These are phyloP conservation scores for Fistulifera pelliculosa DNA, from an alignment of 108 stramenopile genomes.

Conservation along the genomic window DNA sequence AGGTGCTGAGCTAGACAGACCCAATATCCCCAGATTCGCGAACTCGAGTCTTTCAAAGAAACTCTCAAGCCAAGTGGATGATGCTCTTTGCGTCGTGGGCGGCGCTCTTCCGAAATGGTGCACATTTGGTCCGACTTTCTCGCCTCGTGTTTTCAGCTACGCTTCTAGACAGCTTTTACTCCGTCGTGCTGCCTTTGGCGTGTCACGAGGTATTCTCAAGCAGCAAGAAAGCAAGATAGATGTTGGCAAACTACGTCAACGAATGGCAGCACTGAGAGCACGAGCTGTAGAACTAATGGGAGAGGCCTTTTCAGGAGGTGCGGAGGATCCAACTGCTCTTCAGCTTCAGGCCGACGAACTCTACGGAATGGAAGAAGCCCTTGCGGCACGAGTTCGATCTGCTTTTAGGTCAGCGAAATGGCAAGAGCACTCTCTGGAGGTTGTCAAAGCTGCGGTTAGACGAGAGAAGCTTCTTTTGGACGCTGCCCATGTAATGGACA, in stretches of 20 bases:
- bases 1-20: not conserved
- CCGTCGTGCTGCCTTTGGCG: constrained; percentile 37
- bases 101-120: constrained; percentile 37
- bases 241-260: constrained; percentile 25
- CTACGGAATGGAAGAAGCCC: constrained; percentile 50
- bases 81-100: constrained; percentile 31
- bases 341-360: constrained; percentile 50
- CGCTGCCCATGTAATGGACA: constrained; percentile 28
- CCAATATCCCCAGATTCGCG: constrained; percentile 11
- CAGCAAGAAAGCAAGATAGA: constrained; percentile 43
- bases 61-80: constrained; percentile 31
- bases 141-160: constrained; percentile 40
- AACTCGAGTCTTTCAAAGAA: constrained; percentile 31
- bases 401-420: constrained; percentile 33
- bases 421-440: constrained; percentile 35
- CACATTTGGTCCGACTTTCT: constrained; percentile 19
- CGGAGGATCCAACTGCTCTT: constrained; percentile 44
- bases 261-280: constrained; percentile 37
- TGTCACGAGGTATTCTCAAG: constrained; percentile 27
- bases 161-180: constrained; percentile 24
- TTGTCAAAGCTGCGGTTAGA: constrained; percentile 33
- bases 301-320: constrained; percentile 48
- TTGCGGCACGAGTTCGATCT: constrained; percentile 28
- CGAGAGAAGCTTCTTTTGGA: constrained; percentile 27
- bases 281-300: constrained; percentile 42